Conservation (phyloP, 805 yeast genomes). For the Maudiozyma pseudohumilis region DNA sequence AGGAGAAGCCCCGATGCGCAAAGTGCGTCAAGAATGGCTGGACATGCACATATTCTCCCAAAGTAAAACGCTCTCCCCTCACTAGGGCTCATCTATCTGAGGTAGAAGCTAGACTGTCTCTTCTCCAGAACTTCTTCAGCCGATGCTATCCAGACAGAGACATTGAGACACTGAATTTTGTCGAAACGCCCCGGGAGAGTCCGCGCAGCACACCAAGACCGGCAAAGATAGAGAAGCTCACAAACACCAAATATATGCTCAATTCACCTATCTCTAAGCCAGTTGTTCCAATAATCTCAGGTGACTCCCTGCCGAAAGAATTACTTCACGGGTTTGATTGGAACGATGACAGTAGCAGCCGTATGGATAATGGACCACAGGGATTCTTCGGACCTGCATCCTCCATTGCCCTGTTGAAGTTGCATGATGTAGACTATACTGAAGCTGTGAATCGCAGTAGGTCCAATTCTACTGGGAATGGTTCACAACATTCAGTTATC, state of each 20-base stretch:
- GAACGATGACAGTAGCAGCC: conserved; percentile 21
- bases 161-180: conserved; percentile 29
- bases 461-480: neutral
- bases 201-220: neutral
- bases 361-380: neutral
- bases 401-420: conserved; percentile 43
- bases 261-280: neutral
- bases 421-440: conserved; percentile 8
- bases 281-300: conserved; percentile 10
- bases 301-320: conserved; percentile 34
- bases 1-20: conserved; percentile 64
- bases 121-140: conserved; percentile 36
- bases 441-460: too few species aligned
- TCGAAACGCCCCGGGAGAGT: neutral
- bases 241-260: neutral
- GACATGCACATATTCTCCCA: conserved; percentile 72
- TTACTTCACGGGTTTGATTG: conserved; percentile 48
- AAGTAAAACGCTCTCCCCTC: conserved; percentile 67
- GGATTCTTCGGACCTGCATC: conserved; percentile 64
- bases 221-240: neutral
- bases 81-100: conserved; percentile 73
- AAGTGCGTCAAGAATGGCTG: conserved; percentile 65
- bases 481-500: neutral
- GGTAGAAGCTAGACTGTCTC: conserved; percentile 51
- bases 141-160: conserved; percentile 39